Evolutionary conservation across 768 basidiomycete species (phyloP).

Genomic region (Panaeolus cyanescens): DNA sequence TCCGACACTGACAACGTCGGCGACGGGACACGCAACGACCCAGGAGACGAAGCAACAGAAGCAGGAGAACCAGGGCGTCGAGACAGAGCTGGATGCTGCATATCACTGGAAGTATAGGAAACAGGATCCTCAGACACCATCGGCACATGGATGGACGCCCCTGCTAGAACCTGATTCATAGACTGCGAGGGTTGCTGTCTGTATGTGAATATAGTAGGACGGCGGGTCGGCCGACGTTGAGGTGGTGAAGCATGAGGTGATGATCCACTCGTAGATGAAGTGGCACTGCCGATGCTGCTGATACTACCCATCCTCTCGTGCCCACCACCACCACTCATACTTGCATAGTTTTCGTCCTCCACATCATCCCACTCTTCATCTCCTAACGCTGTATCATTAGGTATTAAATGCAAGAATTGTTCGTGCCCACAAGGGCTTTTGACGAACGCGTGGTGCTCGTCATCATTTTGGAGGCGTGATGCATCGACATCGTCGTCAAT

Average conservation of each 20-base stretch:
- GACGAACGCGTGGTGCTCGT: conserved; percentile 21
- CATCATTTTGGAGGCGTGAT: conserved; percentile 23
- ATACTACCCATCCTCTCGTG: neutral
- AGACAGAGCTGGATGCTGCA: no score
- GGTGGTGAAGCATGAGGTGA: neutral
- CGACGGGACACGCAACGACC: neutral
- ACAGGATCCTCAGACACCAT: neutral
- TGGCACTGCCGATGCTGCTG: neutral
- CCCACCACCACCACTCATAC: neutral
- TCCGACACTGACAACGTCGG: neutral
- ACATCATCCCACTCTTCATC: neutral
- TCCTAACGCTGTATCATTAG: neutral
- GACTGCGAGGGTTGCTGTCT: neutral
- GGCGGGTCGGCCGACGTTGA: neutral
- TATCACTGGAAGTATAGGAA: neutral
- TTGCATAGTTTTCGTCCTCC: neutral
- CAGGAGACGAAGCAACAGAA: neutral
- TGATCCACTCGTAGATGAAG: no score
- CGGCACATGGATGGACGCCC: neutral
- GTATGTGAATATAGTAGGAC: neutral
- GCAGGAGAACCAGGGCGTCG: neutral
- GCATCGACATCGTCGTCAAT: conserved; percentile 27
- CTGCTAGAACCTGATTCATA: no score
- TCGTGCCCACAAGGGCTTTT: neutral
- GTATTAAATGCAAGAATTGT: neutral